phyloP scores from a whole-genome alignment of 2,329 filamentous ascomycete genomes.

The Pleurostoma richardsiae region DNA sequence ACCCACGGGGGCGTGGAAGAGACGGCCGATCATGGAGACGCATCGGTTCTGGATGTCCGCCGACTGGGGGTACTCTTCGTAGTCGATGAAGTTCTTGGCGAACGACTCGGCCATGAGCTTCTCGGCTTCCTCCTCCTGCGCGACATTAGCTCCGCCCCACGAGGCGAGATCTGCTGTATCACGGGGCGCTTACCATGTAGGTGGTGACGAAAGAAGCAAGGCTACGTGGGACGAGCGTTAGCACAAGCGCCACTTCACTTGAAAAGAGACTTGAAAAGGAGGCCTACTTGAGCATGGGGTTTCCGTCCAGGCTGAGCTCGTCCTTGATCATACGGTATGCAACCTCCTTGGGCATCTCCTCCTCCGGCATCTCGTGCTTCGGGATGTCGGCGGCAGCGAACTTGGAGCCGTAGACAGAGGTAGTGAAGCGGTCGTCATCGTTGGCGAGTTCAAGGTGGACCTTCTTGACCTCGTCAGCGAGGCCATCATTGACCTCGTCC shows the following conservation, averaged over 20 bases:
- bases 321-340: conserved; percentile 98
- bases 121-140: conserved; percentile 87
- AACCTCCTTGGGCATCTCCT: conserved; percentile 84
- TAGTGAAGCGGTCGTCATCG: conserved; percentile 57
- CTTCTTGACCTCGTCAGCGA: conserved; percentile 32
- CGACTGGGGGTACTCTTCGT: conserved; percentile 77
- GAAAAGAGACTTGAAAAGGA: neutral
- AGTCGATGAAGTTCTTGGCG: conserved; percentile 93
- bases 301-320: conserved; percentile 85
- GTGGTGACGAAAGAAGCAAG: conserved; percentile 92
- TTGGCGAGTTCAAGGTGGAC: conserved; percentile 42
- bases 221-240: conserved; percentile 34
- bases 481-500: conserved; percentile 16
- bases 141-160: conserved; percentile 3
- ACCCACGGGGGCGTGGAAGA: conserved; percentile 73
- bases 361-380: conserved; percentile 78
- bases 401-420: conserved; percentile 81
- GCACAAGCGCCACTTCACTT: neutral
- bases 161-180: neutral
- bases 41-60: conserved; percentile 90
- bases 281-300: conserved; percentile 75
- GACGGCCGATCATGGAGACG: conserved; percentile 81
- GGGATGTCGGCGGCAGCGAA: conserved; percentile 81
- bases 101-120: conserved; percentile 92
- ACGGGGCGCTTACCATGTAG: conserved; percentile 66